Base-by-base conservation (phyloP, 2,329 filamentous ascomycete species). In the Exophiala spinifera region DNA sequence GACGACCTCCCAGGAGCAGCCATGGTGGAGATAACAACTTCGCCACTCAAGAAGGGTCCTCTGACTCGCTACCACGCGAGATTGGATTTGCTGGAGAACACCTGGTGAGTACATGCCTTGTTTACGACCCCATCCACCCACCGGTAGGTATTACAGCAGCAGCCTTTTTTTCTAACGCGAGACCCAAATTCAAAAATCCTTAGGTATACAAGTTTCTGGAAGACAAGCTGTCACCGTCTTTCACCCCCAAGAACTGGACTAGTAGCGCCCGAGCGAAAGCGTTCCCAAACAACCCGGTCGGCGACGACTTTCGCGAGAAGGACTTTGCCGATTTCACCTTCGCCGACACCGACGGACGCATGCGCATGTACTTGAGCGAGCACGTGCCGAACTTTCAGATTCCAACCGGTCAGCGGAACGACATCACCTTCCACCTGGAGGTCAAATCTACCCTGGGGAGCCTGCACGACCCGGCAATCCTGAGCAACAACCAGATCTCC, bases 71-170 rank as follows among this genome's bases (percentile, higher is more conserved):
- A 21, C 36, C 51, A 19, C 44, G 49, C 19, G 51, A 53, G 51
- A 53, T 53, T 44, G 51, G 51, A 43, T 49, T 53, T 53, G 44
- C 36, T 31, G 51, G 51, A 49, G 51, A 53, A 44, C 46, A 53
- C 13, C 51, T 53, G 51, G 51, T 53, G 34, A 49, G 51, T 49
- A 36, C 13, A 19, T 36, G n/a, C n/a, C n/a, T n/a, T n/a, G n/a
- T n/a, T n/a, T n/a, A n/a, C n/a, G n/a, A 25, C 23, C 23, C 23
- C 23, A 25, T 25, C 23, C 23, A 25, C 8, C n/a, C n/a, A n/a
- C n/a, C n/a, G n/a, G n/a, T n/a, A n/a, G n/a, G n/a, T n/a, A n/a
- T n/a, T n/a, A n/a, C n/a, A n/a, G n/a, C n/a, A n/a, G n/a, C n/a
- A n/a, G n/a, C n/a, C n/a, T n/a, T n/a, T n/a, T n/a, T n/a, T n/a